Base-by-base conservation (phyloP, 2,329 filamentous ascomycete species). In the Aspergillus piperis region DNA sequence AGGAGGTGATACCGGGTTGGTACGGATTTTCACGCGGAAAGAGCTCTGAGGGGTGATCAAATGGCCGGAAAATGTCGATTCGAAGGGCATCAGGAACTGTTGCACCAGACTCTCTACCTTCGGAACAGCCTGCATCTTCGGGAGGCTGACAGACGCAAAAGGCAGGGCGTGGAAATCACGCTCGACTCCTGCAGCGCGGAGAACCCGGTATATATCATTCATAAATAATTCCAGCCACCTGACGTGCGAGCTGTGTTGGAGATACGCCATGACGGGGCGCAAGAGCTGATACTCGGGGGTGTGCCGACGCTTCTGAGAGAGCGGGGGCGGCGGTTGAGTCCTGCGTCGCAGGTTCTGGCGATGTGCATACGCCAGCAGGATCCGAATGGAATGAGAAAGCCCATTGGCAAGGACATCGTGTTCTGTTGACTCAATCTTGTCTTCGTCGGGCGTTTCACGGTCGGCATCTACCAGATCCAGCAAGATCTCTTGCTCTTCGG, bases 351-450 rank as follows among this genome's bases (percentile, higher is more conserved):
- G 85, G 65, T 89, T 92, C 71, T 90, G 86, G 8, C 89, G 86
- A 73, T 98, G 94, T 2, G 90, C 87, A 64, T 93, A 88, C 52
- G 85, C 86, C 7, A 98, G 85, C 2, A 97, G 82, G 21, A 97
- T 83, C 42, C 91, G 88, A 3, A 96, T 82, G 0, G 86, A 83
- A 53, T 90, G 80, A 2, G 86, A 84, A 27, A 92, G 80, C 6
- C 83, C 82, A 70, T 92, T 84, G 2, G 92, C 90, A 23, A 90
- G 78, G 66, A 67, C 70, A 63, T 67, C 75, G 38, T 70, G 68
- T 23, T 70, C 61, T 6, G 65, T 64, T 2, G 62, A 58, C 8
- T 59, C 60, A 36, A 72, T 54, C 25, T 72, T 62, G 55, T 77
- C 70, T 8, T 63, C 63, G 6, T 75, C 67, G 0, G 66, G 57